Evolutionary conservation across 495 filamentous ascomycete genomes (phyloP), one percentile per base, ranked within the genome.

Genomic region (Talaromyces adpressus): DNA sequence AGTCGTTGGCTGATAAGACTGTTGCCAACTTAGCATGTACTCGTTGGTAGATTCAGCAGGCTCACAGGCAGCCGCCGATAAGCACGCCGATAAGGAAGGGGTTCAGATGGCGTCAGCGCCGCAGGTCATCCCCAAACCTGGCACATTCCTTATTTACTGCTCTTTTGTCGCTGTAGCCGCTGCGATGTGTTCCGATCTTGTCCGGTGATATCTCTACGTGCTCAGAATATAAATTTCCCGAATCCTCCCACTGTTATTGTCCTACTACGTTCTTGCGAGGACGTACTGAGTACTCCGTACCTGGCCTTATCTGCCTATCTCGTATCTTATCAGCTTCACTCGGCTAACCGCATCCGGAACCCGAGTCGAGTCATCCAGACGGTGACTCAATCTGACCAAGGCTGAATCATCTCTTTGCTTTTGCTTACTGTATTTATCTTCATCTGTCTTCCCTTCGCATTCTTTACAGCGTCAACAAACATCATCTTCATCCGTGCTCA

Each of bases 331-430:
- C 52, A 54, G 22, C 20, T n/a, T 53, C 49, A 16, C 49, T 4
- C 12, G 36, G 49, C 49, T 56, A 56, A 29, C 52, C 23, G 52
- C 12, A 56, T 56, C 52, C 22, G 52, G 52, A 56, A 56, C 11
- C 22, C 52, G 49, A 53, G 52, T 53, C 51, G 27, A 29, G 52
- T 56, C 52, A 56, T 56, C 23, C 52, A 56, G 52, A 22, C 52
- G 18, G 52, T 56, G 52, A 56, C 52, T 56, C 52, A 56, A 29
- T n/a, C 52, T 29, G 52, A 29, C 22, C 20, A 56, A 29, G 45
- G 45, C 18, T 49, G 45, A 49, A 49, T 49, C 45, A 49, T 18
- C 45, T 20, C 45, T 49, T 49, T 20, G 45, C 45, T 49, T 49
- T 49, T 49, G 45, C 22, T 18, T 20, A 18, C n/a, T 18, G 45